These are phyloP conservation scores for Solanum okadae DNA, from an alignment of 257 asterid genomes.

Conservation along the genomic window DNA sequence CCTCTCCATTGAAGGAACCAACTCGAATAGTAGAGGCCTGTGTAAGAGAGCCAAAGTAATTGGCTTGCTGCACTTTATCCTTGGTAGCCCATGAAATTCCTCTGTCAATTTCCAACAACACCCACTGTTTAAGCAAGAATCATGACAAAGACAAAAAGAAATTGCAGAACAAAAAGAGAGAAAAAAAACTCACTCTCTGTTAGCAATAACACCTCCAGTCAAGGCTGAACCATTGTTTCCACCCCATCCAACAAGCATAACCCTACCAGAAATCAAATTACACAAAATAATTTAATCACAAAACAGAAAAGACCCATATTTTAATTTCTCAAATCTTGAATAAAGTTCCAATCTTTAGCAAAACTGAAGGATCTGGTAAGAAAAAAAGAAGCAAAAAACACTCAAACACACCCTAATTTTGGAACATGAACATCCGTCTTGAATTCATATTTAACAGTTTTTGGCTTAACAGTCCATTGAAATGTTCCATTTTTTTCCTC, in stretches of 20 bases:
- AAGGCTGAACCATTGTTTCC: slow-evolving; percentile 97
- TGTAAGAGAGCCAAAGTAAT: slow-evolving; percentile 89
- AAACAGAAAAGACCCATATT: not conserved
- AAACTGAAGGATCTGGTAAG: not conserved
- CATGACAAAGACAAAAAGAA: not conserved
- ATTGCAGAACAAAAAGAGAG: not conserved
- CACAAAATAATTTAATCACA: not conserved
- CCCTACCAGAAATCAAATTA: slow-evolving; percentile 30
- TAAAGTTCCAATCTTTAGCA: not conserved
- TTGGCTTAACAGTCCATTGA: slow-evolving; percentile 94
- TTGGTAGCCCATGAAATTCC: slow-evolving; percentile 99
- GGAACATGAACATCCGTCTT: slow-evolving; percentile 73
- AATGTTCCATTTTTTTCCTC: slow-evolving; percentile 67
- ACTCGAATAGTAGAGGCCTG: slow-evolving; percentile 88
- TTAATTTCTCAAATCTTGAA: not conserved
- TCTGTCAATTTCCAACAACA: slow-evolving; percentile 24
- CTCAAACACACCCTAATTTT: slow-evolving; percentile 63
- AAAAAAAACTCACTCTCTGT: slow-evolving; percentile 64
- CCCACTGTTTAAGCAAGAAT: not conserved
- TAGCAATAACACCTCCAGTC: slow-evolving; percentile 89
- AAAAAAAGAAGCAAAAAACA: not conserved
- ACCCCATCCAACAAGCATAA: slow-evolving; percentile 99
- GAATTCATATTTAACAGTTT: slow-evolving; percentile 74
- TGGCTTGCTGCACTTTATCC: slow-evolving; percentile 91
- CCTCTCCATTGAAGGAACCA: slow-evolving; percentile 96